Base-by-base conservation (phyloP, 768 basidiomycete genomes). In the Russula compacta region DNA sequence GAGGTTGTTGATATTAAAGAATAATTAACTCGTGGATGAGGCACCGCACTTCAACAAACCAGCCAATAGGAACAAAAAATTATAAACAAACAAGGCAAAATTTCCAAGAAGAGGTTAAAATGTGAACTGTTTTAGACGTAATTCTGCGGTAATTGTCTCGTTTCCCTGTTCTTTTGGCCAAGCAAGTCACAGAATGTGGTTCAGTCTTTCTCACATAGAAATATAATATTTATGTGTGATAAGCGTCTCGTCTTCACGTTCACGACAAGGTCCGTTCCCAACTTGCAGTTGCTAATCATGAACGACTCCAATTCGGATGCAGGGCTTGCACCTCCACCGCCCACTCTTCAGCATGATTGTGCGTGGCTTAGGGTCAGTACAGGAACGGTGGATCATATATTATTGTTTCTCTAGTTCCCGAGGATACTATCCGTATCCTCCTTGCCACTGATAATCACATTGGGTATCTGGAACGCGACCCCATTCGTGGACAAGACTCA, bases 401-500 rank as follows among this genome's bases (percentile, higher is more conserved):
- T 29, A 19, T 17, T n/a, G n/a, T 33, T 42, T 59, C 52, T 61
- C 44, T 59, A 67, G 86, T 76, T 59, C 73, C 77, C 19, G 81
- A 86, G 62, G 81, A 92, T 69, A 89, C 83, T 0, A 84, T 93
- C 61, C 79, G 76, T 63, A 93, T 98, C 68, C 73, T 98, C 70
- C 83, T 98, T 7, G 95, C 95, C 6, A 97, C 95, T 0, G 95
- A 98, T 74, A 95, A 92, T 66, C 95, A 98, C 69, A 89, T 99
- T 63, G 97, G 97, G 0, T 97, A 92, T 74, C 81, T 87, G 64
- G 95, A 98, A 73, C 81, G 92, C 63, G 97, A 99, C 70, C 95
- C 97, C 1, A 79, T 98, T 46, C 83, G 97, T 35, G 94, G 95
- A 0, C 87, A 92, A 72, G 97, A 99, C 71, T 90, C 93, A 3